Base-by-base conservation (phyloP, 176 grass and related monocot genomes). In the Eremochloa ophiuroides region DNA sequence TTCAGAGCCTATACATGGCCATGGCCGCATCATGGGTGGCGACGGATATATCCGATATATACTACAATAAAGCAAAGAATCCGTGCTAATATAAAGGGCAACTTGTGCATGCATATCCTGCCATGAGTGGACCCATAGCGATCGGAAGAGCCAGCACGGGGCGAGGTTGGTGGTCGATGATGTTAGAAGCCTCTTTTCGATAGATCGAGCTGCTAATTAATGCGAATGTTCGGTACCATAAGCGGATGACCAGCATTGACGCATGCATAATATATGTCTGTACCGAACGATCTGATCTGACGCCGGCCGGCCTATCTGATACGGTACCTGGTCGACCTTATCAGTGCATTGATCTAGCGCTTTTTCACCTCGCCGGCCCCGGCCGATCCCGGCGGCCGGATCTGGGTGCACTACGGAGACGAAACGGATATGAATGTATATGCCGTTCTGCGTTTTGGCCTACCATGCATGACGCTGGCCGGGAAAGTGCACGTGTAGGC, bases 221-320 rank as follows among this genome's bases (percentile, higher is more conserved):
- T 81, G 85, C 62, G 23, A 59, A 29, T 75, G 62, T 81, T 67
- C 70, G 70, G 47, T 75, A 56, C 60, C 48, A 58, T 26, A 56
- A 76, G 40, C 35, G 11, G 18, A 18, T 80, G 84, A 12, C 75
- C 33, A n/a, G n/a, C n/a, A 20, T 43, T 78, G 75, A 66, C 37
- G 61, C 69, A 47, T 34, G 33, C 17, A 59, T 64, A 6, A 27
- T 66, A 80, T 56, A 22, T 59, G 4, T 7, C 18, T 39, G 3
- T 58, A 22, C 26, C 43, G 17, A 39, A 31, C 26, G 22, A 47
- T 4, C 38, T 38, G 42, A 11, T n/a, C n/a, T n/a, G n/a, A n/a
- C n/a, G n/a, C 62, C 29, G 46, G 4, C 61, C 10, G 16, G 38
- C 14, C 40, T 44, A 71, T 78, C 76, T 64, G 83, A 79, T 79